Conservation (phyloP, 495 filamentous ascomycete genomes). For the Aspergillus conjunctus region DNA sequence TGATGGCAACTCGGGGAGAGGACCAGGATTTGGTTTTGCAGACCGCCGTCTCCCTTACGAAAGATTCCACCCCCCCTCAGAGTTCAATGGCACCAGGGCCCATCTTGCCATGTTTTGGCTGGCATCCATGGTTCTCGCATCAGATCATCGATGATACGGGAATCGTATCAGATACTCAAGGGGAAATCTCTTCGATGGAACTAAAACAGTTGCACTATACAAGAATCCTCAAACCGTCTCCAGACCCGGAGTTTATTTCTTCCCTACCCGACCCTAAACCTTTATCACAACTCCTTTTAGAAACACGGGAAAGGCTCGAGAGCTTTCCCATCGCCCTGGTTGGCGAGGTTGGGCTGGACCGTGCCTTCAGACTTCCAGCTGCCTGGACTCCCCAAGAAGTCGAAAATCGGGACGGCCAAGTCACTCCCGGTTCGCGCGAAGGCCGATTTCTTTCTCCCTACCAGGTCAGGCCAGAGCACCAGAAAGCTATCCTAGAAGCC, state of each 20-base stretch:
- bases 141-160: slow-evolving; percentile 71
- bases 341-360: slow-evolving; percentile 89
- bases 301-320: slow-evolving; percentile 64
- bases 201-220: slow-evolving; percentile 70
- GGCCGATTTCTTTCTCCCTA: slow-evolving; percentile 72
- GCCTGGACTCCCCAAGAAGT: slow-evolving; percentile 57
- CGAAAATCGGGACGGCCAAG: slow-evolving; percentile 50
- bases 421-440: slow-evolving; percentile 83
- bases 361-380: slow-evolving; percentile 77
- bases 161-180: slow-evolving; percentile 19
- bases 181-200: slow-evolving; percentile 6
- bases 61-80: slow-evolving; percentile 19
- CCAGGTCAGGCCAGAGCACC: slow-evolving; percentile 76
- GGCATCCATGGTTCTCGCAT: slow-evolving; percentile 98
- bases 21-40: slow-evolving; percentile 84
- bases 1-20: slow-evolving; percentile 87
- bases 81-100: slow-evolving; percentile 25
- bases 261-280: slow-evolving; percentile 71
- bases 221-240: slow-evolving; percentile 60
- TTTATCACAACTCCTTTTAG: slow-evolving; percentile 64
- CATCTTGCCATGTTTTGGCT: slow-evolving; percentile 87
- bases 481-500: slow-evolving; percentile 70
- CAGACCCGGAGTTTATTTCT: slow-evolving; percentile 62
- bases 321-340: slow-evolving; percentile 70
- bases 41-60: slow-evolving; percentile 48